Conservation (phyloP, 2,329 filamentous ascomycete species). For the Chaetothyriales sp. region DNA sequence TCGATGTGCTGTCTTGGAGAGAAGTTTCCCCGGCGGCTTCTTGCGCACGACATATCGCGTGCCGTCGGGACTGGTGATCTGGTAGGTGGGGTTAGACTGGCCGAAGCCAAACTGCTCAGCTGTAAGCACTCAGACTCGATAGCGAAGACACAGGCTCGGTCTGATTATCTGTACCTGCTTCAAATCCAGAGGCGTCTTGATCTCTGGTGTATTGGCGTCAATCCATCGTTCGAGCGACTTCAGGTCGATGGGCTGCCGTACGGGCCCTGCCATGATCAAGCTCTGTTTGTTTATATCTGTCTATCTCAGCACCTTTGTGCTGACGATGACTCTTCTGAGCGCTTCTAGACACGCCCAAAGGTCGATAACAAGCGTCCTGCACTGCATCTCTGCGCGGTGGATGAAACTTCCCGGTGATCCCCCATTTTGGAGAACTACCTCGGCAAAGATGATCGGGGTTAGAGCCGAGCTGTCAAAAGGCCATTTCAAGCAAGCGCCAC, state of each 20-base stretch:
- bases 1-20: constrained; percentile 88
- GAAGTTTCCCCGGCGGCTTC: constrained; percentile 87
- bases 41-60: constrained; percentile 81
- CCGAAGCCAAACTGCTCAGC: constrained; percentile 73
- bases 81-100: constrained; percentile 95
- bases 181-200: constrained; percentile 68
- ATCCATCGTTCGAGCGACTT: constrained; percentile 68
- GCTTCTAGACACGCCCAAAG: background rate
- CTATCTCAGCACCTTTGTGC: background rate
- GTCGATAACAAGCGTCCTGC: background rate
- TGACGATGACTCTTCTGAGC: background rate
- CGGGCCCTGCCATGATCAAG: constrained; percentile 59
- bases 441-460: background rate
- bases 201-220: constrained; percentile 61
- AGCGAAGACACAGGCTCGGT: background rate
- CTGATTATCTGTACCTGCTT: constrained; percentile 55
- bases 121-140: background rate
- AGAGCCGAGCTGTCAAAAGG: background rate
- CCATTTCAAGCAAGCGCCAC: background rate
- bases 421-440: background rate
- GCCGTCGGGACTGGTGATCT: constrained; percentile 59
- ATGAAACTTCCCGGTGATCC: background rate
- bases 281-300: background rate
- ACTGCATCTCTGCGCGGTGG: no score
- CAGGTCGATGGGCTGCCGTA: constrained; percentile 84